phyloP scores from a whole-genome alignment of 1,284 basidiomycete genomes.

The Ustilago bromivora region DNA sequence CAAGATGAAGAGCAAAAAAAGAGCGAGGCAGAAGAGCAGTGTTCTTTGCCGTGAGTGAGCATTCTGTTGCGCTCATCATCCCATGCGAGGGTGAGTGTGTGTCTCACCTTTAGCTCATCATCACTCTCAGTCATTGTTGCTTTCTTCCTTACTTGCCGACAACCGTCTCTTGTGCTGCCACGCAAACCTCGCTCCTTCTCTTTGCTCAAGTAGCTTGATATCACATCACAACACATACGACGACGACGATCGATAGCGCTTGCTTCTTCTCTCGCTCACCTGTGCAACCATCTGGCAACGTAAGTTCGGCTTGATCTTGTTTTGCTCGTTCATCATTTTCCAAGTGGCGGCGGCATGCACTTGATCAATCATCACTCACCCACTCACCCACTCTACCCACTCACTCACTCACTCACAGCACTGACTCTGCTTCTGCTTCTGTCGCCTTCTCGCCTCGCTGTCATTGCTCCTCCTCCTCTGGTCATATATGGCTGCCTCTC shows the following conservation, averaged over 20 bases:
- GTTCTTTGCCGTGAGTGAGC: conserved; percentile 3
- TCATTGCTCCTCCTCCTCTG: background rate
- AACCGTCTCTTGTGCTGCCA: background rate
- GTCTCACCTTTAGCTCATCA: background rate
- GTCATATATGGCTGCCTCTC: background rate
- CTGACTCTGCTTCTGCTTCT: background rate
- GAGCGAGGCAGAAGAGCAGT: background rate
- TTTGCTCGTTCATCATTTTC: conserved; percentile 7
- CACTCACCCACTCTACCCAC: no score
- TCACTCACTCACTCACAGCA: background rate
- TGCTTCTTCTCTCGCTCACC: background rate
- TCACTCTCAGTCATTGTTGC: conserved; percentile 7
- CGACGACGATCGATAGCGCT: no score
- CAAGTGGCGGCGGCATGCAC: background rate
- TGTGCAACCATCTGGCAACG: background rate
- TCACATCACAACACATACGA: background rate
- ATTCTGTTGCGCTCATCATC: background rate
- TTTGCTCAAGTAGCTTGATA: background rate
- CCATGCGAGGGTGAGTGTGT: background rate
- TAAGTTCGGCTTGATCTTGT: background rate
- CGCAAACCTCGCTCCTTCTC: background rate
- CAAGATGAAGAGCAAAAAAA: background rate
- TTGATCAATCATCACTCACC: conserved; percentile 3
- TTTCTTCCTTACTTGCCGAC: conserved; percentile 2
- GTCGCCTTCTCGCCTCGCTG: background rate